These are phyloP conservation scores for Gaertneriomyces sp. DNA, from an alignment of 192 early-diverging fungal species.

Conservation along the genomic window DNA sequence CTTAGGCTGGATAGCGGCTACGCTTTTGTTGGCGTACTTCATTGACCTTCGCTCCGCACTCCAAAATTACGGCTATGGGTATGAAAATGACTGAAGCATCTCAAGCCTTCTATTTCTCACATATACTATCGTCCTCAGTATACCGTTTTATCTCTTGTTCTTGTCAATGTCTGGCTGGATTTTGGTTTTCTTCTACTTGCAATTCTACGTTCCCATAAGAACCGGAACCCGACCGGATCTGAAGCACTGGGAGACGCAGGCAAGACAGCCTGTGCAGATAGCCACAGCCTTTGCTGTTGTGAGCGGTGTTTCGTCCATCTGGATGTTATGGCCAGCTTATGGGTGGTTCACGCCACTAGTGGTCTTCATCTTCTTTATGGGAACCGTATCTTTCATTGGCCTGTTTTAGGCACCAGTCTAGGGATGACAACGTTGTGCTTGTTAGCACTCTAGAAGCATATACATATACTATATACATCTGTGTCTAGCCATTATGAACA, in stretches of 20 bases:
- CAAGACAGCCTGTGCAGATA: slow-evolving; percentile 23
- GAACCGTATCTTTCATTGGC: slow-evolving; percentile 24
- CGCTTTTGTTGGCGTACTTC: slow-evolving; percentile 11
- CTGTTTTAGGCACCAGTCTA: slow-evolving; percentile 9
- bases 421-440: no score
- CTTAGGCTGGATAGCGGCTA: slow-evolving; percentile 21
- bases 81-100: not conserved
- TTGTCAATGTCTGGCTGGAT: slow-evolving; percentile 22
- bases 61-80: slow-evolving; percentile 32
- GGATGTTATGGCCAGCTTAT: slow-evolving; percentile 33
- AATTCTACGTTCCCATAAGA: slow-evolving; percentile 24
- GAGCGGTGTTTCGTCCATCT: slow-evolving; percentile 9
- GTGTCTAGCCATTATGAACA: not conserved
- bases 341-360: slow-evolving; percentile 21
- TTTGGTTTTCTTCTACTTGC: slow-evolving; percentile 25
- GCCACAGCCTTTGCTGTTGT: slow-evolving; percentile 23
- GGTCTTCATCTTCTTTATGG: slow-evolving; percentile 29
- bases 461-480: not conserved
- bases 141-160: slow-evolving; percentile 29
- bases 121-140: not conserved
- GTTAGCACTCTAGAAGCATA: not conserved
- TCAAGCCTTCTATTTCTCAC: not conserved
- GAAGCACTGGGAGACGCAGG: slow-evolving; percentile 30
- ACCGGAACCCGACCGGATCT: slow-evolving; percentile 24
- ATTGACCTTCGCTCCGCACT: slow-evolving; percentile 12